These are phyloP conservation scores for Nidularia pulvinata DNA, from an alignment of 768 basidiomycete species.

Conservation along the genomic window DNA sequence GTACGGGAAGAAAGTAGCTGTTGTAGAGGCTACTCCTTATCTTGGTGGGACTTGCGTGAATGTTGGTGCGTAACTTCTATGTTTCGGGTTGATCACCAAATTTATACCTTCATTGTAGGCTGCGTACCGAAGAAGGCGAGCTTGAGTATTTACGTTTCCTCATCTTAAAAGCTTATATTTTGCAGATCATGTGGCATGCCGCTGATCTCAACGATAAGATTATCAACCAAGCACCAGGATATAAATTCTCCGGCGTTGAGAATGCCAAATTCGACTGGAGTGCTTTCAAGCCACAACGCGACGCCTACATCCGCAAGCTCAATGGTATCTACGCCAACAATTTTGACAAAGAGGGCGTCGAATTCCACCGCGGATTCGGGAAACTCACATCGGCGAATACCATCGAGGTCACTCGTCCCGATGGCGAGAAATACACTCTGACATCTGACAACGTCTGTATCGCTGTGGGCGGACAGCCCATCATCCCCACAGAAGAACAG, in stretches of 20 bases:
- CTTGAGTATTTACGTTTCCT: neutral
- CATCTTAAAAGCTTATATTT: neutral
- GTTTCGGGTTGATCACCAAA: neutral
- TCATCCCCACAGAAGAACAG: constrained; percentile 70
- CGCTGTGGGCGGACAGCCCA: constrained; percentile 87
- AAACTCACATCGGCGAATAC: constrained; percentile 67
- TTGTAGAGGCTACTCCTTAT: constrained; percentile 74
- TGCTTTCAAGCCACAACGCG: constrained; percentile 89
- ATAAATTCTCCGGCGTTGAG: constrained; percentile 64
- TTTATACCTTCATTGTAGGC: constrained; percentile 38
- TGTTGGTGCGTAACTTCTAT: constrained; percentile 64
- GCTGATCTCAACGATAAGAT: constrained; percentile 89
- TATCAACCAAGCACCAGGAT: constrained; percentile 69
- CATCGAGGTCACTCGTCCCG: constrained; percentile 71
- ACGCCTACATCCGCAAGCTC: constrained; percentile 89
- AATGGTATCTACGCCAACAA: constrained; percentile 94
- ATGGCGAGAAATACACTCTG: constrained; percentile 72
- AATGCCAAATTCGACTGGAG: constrained; percentile 83
- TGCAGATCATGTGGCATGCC: constrained; percentile 97
- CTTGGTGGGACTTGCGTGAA: constrained; percentile 98
- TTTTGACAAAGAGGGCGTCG: constrained; percentile 84
- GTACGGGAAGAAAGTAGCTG: constrained; percentile 92
- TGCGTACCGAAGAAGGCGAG: constrained; percentile 96
- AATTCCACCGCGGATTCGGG: constrained; percentile 81
- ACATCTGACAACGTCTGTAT: constrained; percentile 79